These are phyloP conservation scores for Hyaloscypha hepaticicola DNA, from an alignment of 495 filamentous ascomycete species.

Conservation along the genomic window DNA sequence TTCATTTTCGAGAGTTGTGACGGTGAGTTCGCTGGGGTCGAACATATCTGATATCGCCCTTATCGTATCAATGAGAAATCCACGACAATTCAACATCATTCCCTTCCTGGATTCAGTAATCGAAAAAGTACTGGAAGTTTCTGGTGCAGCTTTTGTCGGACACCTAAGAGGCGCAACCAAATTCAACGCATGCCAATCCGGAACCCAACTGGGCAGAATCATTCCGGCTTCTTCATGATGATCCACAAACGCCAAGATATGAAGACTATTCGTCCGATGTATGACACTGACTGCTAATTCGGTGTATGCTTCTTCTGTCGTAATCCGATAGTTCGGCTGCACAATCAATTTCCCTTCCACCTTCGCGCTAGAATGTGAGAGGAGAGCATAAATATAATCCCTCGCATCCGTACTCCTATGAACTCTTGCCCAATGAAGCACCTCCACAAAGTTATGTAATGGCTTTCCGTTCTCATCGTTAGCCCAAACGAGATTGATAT, in stretches of 20 bases:
- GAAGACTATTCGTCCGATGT: constrained; percentile 9
- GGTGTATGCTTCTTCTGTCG: constrained; percentile 10
- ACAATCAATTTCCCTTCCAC: constrained; percentile 13
- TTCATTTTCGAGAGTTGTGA: constrained; percentile 17
- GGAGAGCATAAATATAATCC: constrained; percentile 19
- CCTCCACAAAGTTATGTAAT: constrained; percentile 17
- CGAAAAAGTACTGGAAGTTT: neutral
- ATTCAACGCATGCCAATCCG: constrained; percentile 22
- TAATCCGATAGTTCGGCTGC: constrained; percentile 19
- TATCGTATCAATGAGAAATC: constrained; percentile 13
- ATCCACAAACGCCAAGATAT: constrained; percentile 21
- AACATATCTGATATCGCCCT: constrained; percentile 14
- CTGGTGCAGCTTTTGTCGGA: constrained; percentile 12
- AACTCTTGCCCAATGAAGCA: constrained; percentile 20
- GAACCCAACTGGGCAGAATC: constrained; percentile 18
- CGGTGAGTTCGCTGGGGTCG: constrained; percentile 16
- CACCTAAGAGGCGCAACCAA: constrained; percentile 18
- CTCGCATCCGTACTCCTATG: constrained; percentile 17
- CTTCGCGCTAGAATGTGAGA: constrained; percentile 10
- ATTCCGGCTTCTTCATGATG: constrained; percentile 14
- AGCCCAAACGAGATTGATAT: constrained; percentile 21
- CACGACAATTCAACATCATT: constrained; percentile 11
- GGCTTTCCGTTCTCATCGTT: constrained; percentile 4
- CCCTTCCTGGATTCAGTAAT: neutral
- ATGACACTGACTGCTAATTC: constrained; percentile 16